Conservation (phyloP, 306 rosid species). For the Luffa aegyptiaca region DNA sequence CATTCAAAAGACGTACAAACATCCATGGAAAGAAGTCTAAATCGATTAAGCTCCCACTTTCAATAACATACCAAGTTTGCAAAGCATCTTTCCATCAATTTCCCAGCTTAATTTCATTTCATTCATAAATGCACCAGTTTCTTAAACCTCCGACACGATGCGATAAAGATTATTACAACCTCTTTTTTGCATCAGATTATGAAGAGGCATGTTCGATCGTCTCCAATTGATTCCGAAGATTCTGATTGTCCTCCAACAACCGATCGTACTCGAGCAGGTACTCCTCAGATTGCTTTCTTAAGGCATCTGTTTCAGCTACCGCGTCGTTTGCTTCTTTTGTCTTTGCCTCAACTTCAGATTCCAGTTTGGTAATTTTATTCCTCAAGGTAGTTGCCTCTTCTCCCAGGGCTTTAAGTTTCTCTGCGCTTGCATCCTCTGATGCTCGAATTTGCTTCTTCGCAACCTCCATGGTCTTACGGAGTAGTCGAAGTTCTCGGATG, state of each 20-base stretch:
- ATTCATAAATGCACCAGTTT: background rate
- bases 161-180: background rate
- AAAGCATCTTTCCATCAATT: background rate
- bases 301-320: constrained; percentile 61
- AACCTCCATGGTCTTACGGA: constrained; percentile 85
- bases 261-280: constrained; percentile 84
- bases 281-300: constrained; percentile 77
- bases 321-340: constrained; percentile 38
- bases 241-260: constrained; percentile 73
- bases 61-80: background rate
- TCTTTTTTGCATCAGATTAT: constrained; percentile 27
- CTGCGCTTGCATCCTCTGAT: constrained; percentile 45
- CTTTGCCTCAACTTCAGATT: constrained; percentile 47
- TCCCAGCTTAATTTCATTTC: background rate
- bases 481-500: constrained; percentile 78
- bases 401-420: constrained; percentile 43
- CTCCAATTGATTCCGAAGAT: constrained; percentile 59
- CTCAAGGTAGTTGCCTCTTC: constrained; percentile 46
- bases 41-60: background rate
- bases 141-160: background rate
- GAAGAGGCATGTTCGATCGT: constrained; percentile 40
- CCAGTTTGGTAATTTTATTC: constrained; percentile 43
- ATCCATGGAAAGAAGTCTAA: background rate
- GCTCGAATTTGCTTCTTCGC: constrained; percentile 77
- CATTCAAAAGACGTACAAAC: background rate